These are phyloP conservation scores for Thuidium tamariscinum DNA, from an alignment of 225 moss, liverwort and hornwort genomes.

Conservation along the genomic window DNA sequence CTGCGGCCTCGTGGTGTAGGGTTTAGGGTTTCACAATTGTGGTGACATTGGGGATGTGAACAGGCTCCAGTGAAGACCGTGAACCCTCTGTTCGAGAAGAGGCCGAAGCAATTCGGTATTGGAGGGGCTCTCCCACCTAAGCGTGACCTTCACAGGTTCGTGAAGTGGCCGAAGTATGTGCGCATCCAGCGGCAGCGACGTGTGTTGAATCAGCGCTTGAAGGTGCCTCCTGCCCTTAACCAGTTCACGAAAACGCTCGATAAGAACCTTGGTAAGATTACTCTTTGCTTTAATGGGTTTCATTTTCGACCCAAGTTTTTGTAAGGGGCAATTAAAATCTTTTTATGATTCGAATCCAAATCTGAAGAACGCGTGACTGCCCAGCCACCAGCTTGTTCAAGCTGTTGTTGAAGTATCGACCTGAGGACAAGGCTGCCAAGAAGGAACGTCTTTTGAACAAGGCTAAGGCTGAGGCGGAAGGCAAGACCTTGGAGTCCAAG, in stretches of 20 bases:
- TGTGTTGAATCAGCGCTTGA: slow-evolving; percentile 82
- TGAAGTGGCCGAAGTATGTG: slow-evolving; percentile 97
- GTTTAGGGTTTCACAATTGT: neutral
- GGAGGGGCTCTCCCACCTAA: slow-evolving; percentile 93
- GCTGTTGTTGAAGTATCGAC: slow-evolving; percentile 79
- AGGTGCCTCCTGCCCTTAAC: slow-evolving; percentile 86
- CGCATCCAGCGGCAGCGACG: slow-evolving; percentile 90
- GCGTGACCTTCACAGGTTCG: slow-evolving; percentile 91
- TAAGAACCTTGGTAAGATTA: slow-evolving; percentile 66
- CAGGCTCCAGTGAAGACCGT: slow-evolving; percentile 65
- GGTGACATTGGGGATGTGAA: neutral
- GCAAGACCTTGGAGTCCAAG: slow-evolving; percentile 81
- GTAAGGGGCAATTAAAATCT: neutral
- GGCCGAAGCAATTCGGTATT: slow-evolving; percentile 95
- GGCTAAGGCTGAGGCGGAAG: slow-evolving; percentile 75
- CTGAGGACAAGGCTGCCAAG: slow-evolving; percentile 89
- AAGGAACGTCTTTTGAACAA: slow-evolving; percentile 86
- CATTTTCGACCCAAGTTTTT: too few species aligned
- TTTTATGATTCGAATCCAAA: neutral
- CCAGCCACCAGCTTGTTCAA: slow-evolving; percentile 76
- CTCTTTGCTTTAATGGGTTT: neutral
- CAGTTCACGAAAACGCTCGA: slow-evolving; percentile 95
- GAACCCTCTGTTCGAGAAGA: slow-evolving; percentile 88
- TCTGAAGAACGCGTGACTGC: neutral
- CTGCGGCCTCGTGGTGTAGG: too few species aligned